Percentiles rank a stretch among this genome's conserved stretches.
Conservation (phyloP, 176 grass and related monocot genomes). For the Triticum aestivum region DNA sequence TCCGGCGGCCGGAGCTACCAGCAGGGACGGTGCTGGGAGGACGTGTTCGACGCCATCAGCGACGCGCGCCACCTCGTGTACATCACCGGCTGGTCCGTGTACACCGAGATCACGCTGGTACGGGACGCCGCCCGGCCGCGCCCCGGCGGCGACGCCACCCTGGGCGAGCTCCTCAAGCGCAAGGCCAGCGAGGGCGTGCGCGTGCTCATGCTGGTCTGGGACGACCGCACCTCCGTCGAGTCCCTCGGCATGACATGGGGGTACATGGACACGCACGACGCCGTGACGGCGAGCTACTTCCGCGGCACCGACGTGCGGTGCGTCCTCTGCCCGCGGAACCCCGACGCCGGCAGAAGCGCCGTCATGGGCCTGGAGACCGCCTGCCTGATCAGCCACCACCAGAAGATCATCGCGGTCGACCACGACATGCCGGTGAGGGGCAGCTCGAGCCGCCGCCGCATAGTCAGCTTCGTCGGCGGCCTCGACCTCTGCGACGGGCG, state of each 20-base stretch:
- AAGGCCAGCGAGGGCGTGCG: constrained; percentile 81
- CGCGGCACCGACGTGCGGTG: constrained; percentile 53
- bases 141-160: constrained; percentile 59
- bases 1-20: constrained; percentile 51
- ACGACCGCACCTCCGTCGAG: constrained; percentile 81
- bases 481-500: constrained; percentile 89
- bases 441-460: constrained; percentile 54
- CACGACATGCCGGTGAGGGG: constrained; percentile 70
- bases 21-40: constrained; percentile 75
- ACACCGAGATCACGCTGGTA: constrained; percentile 76
- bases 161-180: constrained; percentile 85
- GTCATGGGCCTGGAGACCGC: constrained; percentile 64
- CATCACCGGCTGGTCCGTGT: constrained; percentile 81
- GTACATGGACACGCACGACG: constrained; percentile 75
- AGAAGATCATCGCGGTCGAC: constrained; percentile 84
- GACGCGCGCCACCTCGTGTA: constrained; percentile 78
- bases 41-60: constrained; percentile 84
- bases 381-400: constrained; percentile 77
- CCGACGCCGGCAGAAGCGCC: constrained; percentile 57
- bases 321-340: constrained; percentile 83
- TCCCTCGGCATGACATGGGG: constrained; percentile 57
- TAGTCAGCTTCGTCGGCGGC: constrained; percentile 81
- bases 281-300: constrained; percentile 69
- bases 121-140: constrained; percentile 46
- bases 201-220: constrained; percentile 89